Evolutionary conservation across 2,329 filamentous ascomycete genomes (phyloP).

Genomic region (Cladophialophora bantiana): DNA sequence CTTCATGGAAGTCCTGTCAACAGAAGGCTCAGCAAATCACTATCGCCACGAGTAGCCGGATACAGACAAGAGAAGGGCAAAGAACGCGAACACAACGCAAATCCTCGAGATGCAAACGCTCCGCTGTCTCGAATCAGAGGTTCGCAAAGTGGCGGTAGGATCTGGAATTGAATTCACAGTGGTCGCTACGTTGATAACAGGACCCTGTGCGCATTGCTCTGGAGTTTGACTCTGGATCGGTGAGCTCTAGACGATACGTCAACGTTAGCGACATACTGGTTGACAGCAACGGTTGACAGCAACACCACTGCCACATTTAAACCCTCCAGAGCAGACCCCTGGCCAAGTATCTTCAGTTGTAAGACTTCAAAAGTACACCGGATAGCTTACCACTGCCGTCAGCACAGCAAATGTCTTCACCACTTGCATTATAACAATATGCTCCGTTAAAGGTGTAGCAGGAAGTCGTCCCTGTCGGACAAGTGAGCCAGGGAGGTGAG

Average conservation of each 20-base stretch:
- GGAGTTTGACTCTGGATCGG: slow-evolving; percentile 17
- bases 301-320: slow-evolving; percentile 27
- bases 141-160: slow-evolving; percentile 2
- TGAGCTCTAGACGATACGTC: neutral
- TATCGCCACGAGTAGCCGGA: neutral
- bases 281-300: slow-evolving; percentile 30
- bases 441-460: slow-evolving; percentile 27
- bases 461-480: slow-evolving; percentile 19
- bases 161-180: slow-evolving; percentile 12
- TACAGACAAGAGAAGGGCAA: neutral
- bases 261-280: slow-evolving; percentile 12
- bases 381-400: slow-evolving; percentile 25
- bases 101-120: neutral
- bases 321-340: slow-evolving; percentile 28
- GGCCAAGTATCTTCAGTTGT: neutral
- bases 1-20: neutral
- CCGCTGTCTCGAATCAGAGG: neutral
- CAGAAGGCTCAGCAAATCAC: neutral
- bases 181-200: slow-evolving; percentile 16
- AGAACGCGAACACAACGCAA: neutral
- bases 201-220: slow-evolving; percentile 22
- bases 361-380: neutral
- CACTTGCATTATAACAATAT: slow-evolving; percentile 23
- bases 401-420: slow-evolving; percentile 25
- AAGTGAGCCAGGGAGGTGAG: slow-evolving; percentile 9